Conservation (phyloP, 768 basidiomycete species). For the Boletales sp. region DNA sequence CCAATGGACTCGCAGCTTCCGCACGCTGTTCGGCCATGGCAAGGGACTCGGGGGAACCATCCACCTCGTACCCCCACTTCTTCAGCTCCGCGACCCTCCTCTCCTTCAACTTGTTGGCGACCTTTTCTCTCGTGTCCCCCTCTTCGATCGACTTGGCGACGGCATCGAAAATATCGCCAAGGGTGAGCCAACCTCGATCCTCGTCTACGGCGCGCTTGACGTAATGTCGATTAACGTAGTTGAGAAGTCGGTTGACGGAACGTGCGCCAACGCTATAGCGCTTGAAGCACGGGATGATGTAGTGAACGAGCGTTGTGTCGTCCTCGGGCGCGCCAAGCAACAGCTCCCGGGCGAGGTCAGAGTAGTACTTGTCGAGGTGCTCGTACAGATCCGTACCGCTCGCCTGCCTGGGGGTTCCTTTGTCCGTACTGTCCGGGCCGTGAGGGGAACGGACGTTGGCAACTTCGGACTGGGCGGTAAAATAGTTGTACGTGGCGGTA, state of each 20-base stretch:
- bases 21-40: slow-evolving; percentile 64
- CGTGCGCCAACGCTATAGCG: slow-evolving; percentile 67
- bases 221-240: slow-evolving; percentile 68
- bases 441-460: slow-evolving; percentile 24
- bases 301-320: slow-evolving; percentile 62
- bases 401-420: slow-evolving; percentile 26
- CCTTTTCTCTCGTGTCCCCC: slow-evolving; percentile 55
- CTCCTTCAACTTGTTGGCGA: slow-evolving; percentile 57
- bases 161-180: slow-evolving; percentile 61
- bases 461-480: slow-evolving; percentile 56
- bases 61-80: slow-evolving; percentile 67
- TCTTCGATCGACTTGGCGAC: slow-evolving; percentile 51
- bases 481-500: slow-evolving; percentile 82
- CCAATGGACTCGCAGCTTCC: slow-evolving; percentile 66
- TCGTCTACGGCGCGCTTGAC: slow-evolving; percentile 77
- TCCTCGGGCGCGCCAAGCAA: slow-evolving; percentile 62
- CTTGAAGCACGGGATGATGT: slow-evolving; percentile 67
- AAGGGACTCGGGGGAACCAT: slow-evolving; percentile 44
- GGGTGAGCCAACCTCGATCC: slow-evolving; percentile 72
- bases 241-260: slow-evolving; percentile 68
- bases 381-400: slow-evolving; percentile 71
- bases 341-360: slow-evolving; percentile 57
- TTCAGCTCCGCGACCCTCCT: slow-evolving; percentile 58
- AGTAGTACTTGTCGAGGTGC: slow-evolving; percentile 69
- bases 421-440: slow-evolving; percentile 18